phyloP scores from a whole-genome alignment of 1,139 yeast genomes.

The Blastobotrys ciferrii region DNA sequence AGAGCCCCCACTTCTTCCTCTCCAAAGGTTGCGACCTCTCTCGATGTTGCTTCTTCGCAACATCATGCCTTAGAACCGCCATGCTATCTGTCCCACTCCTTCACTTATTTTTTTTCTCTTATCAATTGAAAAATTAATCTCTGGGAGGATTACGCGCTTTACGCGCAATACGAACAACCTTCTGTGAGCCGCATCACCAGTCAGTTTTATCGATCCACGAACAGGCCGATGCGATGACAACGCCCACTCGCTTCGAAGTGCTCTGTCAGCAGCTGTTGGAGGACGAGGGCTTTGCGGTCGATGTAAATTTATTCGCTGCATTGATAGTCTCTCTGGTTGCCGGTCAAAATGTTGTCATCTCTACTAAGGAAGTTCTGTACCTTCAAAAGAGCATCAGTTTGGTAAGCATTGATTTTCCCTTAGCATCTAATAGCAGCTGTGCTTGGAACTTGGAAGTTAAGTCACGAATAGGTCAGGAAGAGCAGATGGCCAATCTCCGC shows the following conservation, averaged over 20 bases:
- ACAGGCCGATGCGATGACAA: background rate
- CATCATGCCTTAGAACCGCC: conserved; percentile 82
- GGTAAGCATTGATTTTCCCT: conserved; percentile 4
- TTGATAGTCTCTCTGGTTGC: conserved; percentile 26
- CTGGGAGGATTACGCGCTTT: background rate
- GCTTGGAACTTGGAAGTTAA: background rate
- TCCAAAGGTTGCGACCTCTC: conserved; percentile 85
- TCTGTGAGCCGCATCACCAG: background rate
- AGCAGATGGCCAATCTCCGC: no score
- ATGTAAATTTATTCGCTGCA: conserved; percentile 24
- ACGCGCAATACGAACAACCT: background rate
- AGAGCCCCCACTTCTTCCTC: conserved; percentile 72
- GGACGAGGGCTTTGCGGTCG: conserved; percentile 14
- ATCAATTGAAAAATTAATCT: background rate
- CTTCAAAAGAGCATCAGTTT: conserved; percentile 18
- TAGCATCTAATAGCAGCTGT: no score
- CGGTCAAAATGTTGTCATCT: conserved; percentile 30
- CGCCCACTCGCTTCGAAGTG: conserved; percentile 12
- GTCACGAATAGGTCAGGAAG: no score
- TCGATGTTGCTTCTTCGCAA: conserved; percentile 92
- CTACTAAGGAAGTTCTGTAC: conserved; percentile 14
- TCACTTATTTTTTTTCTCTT: background rate
- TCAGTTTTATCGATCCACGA: no score
- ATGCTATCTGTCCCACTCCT: conserved; percentile 36
- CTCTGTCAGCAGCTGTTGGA: conserved; percentile 11